Conservation (phyloP, 352 stramenopile species). For the Achlya hypogyna region DNA sequence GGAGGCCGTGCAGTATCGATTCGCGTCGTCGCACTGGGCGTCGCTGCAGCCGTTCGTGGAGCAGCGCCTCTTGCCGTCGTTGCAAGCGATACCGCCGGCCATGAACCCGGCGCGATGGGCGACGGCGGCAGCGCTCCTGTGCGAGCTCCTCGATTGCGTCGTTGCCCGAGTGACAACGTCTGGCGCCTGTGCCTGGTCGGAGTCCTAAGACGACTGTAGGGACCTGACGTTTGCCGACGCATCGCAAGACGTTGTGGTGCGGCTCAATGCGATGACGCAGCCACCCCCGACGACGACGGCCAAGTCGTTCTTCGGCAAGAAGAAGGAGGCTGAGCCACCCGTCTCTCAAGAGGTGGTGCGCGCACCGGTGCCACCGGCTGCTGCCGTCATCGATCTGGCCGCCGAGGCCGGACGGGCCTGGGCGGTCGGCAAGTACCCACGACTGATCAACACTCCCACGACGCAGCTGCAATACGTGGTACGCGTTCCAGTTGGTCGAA, state of each 20-base stretch:
- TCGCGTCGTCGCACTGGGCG: not conserved
- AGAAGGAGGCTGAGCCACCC: too few relatives aligned
- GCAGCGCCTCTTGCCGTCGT: not conserved
- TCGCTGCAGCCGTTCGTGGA: not conserved
- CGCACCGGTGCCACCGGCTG: too few relatives aligned
- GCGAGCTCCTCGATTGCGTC: not conserved
- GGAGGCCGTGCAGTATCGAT: too few relatives aligned
- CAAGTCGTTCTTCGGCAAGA: too few relatives aligned
- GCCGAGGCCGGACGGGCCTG: not conserved
- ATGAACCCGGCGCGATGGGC: not conserved
- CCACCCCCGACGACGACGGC: too few relatives aligned
- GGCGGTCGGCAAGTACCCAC: not conserved
- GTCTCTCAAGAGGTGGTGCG: too few relatives aligned
- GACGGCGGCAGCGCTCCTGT: too few relatives aligned
- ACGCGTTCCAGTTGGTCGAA: not conserved
- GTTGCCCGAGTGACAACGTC: not conserved
- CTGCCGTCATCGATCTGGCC: not conserved
- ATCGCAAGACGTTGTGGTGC: too few relatives aligned
- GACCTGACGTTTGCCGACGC: too few relatives aligned
- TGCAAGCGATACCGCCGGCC: not conserved
- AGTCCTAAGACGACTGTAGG: too few relatives aligned
- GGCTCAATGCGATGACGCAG: too few relatives aligned
- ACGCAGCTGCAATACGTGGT: not conserved
- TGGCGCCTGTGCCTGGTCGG: too few relatives aligned
- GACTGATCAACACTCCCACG: not conserved